Percentiles rank a stretch among this genome's conserved stretches.
phyloP scores from a whole-genome alignment of 1,284 basidiomycete genomes.

The Cryptococcus neoformans region DNA sequence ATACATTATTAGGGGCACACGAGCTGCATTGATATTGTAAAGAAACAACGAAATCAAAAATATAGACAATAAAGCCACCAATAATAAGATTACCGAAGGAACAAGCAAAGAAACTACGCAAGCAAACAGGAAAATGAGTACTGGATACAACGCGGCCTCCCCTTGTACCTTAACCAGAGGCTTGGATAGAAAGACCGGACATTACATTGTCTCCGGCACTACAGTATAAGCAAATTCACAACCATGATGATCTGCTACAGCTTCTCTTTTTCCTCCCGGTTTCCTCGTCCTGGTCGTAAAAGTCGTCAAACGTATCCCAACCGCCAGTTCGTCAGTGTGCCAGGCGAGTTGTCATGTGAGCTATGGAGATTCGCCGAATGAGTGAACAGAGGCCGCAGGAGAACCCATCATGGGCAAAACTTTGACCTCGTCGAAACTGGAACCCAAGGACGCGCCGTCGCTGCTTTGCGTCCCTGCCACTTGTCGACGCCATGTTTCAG shows the following conservation, averaged over 20 bases:
- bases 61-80: neutral
- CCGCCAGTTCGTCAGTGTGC: neutral
- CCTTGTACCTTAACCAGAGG: slow-evolving; percentile 32
- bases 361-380: slow-evolving; percentile 10
- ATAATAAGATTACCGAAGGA: neutral
- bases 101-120: slow-evolving; percentile 1
- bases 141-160: slow-evolving; percentile 1
- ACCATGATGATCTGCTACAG: neutral
- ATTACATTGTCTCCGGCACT: too few species aligned
- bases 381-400: slow-evolving; percentile 8
- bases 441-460: slow-evolving; percentile 9
- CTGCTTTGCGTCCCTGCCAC: slow-evolving; percentile 5
- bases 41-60: neutral
- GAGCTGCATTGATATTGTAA: neutral
- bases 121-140: neutral
- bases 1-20: too few species aligned
- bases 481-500: neutral
- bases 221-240: too few species aligned
- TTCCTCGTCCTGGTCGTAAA: too few species aligned
- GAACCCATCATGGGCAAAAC: slow-evolving; percentile 4
- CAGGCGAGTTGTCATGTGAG: slow-evolving; percentile 6
- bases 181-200: slow-evolving; percentile 56
- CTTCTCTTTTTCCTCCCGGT: too few species aligned
- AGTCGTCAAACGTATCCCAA: neutral
- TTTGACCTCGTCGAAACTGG: slow-evolving; percentile 12